These are phyloP conservation scores for Xylariomycetidae sp. DNA, from an alignment of 2,329 filamentous ascomycete genomes.

Conservation along the genomic window DNA sequence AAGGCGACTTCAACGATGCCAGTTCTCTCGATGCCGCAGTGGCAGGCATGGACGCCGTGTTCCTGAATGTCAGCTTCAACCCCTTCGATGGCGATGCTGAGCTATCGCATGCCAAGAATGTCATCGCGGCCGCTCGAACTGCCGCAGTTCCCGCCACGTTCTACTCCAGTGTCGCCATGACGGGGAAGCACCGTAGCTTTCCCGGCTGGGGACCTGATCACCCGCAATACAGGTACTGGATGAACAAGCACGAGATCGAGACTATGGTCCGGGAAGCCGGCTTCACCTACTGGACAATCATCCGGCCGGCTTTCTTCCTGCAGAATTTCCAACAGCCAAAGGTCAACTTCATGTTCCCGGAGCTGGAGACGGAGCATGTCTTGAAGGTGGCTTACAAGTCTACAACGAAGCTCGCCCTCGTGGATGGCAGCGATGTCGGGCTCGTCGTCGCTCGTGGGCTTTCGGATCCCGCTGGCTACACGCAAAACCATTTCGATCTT, in stretches of 20 bases:
- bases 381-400: background rate
- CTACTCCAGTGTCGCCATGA: background rate
- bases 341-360: background rate
- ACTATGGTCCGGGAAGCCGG: background rate
- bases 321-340: background rate
- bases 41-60: background rate
- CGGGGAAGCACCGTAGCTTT: background rate
- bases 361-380: background rate
- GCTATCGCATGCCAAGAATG: background rate
- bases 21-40: background rate
- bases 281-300: background rate
- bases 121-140: background rate
- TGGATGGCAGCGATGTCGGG: background rate
- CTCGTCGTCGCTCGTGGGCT: background rate
- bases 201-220: background rate
- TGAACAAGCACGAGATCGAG: background rate
- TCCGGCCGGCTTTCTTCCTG: background rate
- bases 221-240: background rate
- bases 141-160: background rate
- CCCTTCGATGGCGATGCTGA: background rate
- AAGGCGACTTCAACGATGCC: background rate
- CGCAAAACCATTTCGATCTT: too few relatives aligned
- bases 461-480: background rate
- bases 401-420: background rate
- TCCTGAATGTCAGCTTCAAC: background rate